A percentile compares a stretch with the other conserved stretches of the same genome.
phyloP scores from a whole-genome alignment of 257 asterid genomes.

The Solanum etuberosum region DNA sequence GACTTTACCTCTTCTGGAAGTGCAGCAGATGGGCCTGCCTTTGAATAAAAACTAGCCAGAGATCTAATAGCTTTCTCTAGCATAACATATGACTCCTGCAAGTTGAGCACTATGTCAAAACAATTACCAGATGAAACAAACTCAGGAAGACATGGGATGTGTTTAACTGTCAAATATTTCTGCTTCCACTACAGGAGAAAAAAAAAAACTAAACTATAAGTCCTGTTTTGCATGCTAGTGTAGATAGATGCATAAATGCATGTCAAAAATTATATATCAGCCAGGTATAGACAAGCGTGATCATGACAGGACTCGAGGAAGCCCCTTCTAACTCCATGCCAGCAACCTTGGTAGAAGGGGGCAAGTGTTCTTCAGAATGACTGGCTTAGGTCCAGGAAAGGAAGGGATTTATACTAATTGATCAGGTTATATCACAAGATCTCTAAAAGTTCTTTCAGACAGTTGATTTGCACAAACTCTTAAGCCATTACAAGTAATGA shows the following conservation, averaged over 20 bases:
- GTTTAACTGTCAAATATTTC: no score
- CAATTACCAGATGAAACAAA: neutral
- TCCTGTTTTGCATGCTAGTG: neutral
- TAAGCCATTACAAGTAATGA: neutral
- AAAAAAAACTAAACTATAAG: neutral
- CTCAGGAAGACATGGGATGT: neutral
- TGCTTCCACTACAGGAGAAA: neutral
- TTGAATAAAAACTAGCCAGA: slow-evolving; percentile 72
- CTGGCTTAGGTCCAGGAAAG: neutral
- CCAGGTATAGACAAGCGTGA: neutral
- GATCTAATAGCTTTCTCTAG: slow-evolving; percentile 80
- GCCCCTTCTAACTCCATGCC: neutral
- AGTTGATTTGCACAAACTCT: neutral
- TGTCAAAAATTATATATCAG: neutral
- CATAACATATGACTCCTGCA: slow-evolving; percentile 81
- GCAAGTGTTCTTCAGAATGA: neutral
- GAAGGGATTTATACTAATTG: neutral
- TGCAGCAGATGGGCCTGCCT: slow-evolving; percentile 82
- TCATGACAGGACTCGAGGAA: neutral
- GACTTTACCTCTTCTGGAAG: slow-evolving; percentile 56
- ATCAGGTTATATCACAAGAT: neutral
- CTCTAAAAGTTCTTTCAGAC: neutral
- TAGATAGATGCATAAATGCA: neutral
- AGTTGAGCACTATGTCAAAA: neutral
- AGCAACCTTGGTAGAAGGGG: neutral